Percentiles rank a stretch among this genome's conserved stretches.
Evolutionary conservation across 768 basidiomycete genomes (phyloP).

Genomic region (Astraeus odoratus): DNA sequence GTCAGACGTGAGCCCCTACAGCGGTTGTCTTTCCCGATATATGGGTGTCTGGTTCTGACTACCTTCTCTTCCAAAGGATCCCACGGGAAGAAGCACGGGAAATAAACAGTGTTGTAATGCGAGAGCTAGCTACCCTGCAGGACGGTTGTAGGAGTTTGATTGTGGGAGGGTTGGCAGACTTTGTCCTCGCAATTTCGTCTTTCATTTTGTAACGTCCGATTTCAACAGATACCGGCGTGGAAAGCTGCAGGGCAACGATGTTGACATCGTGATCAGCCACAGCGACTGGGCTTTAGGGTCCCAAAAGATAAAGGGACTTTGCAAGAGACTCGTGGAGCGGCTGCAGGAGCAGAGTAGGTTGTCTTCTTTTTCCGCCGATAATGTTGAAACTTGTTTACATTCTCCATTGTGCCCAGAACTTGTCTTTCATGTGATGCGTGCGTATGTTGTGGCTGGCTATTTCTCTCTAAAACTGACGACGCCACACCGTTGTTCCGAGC

Average conservation of each 20-base stretch:
- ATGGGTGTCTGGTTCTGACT: not conserved
- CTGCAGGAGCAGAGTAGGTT: slow-evolving; percentile 51
- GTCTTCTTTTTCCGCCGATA: not conserved
- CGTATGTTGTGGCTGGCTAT: slow-evolving; percentile 18
- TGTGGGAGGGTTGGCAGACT: slow-evolving; percentile 62
- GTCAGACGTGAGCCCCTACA: slow-evolving; percentile 30
- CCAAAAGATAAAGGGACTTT: slow-evolving; percentile 52
- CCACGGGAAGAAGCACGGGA: slow-evolving; percentile 71
- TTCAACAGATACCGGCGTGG: slow-evolving; percentile 71
- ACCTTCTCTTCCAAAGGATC: slow-evolving; percentile 43
- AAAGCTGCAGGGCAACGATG: slow-evolving; percentile 74
- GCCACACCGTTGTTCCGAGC: not conserved
- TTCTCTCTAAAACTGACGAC: not conserved
- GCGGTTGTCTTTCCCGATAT: not conserved
- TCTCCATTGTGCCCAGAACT: slow-evolving; percentile 45
- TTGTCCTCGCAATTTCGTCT: not conserved
- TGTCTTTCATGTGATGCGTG: slow-evolving; percentile 82
- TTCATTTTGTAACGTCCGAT: not conserved
- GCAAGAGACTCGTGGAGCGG: slow-evolving; percentile 48
- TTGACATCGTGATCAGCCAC: slow-evolving; percentile 86
- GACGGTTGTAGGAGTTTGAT: slow-evolving; percentile 69
- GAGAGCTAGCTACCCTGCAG: slow-evolving; percentile 55
- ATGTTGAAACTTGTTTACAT: not conserved
- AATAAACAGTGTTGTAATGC: slow-evolving; percentile 61
- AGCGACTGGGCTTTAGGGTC: slow-evolving; percentile 37